These are phyloP conservation scores for Botrytis medusae DNA, from an alignment of 2,329 filamentous ascomycete species.

Conservation along the genomic window DNA sequence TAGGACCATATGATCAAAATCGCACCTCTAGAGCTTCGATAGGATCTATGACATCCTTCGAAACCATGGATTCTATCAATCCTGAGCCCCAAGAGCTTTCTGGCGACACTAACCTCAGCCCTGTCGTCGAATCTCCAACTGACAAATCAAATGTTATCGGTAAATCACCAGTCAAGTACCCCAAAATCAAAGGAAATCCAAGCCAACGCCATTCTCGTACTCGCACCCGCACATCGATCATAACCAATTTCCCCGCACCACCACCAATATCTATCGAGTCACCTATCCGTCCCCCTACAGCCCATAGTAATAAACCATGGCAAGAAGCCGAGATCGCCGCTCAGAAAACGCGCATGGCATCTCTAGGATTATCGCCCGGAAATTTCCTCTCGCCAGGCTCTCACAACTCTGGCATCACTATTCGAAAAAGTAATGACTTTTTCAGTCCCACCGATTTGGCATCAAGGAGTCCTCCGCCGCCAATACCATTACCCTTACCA, in stretches of 20 bases:
- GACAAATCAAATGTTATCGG: constrained; percentile 27
- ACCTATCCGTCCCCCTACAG: neutral
- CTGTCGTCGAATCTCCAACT: constrained; percentile 37
- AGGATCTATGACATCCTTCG: constrained; percentile 29
- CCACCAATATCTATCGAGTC: constrained; percentile 29
- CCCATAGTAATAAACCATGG: constrained; percentile 28
- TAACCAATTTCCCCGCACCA: constrained; percentile 26
- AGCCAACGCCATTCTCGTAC: constrained; percentile 14
- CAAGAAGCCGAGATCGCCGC: constrained; percentile 33
- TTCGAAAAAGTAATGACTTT: constrained; percentile 18
- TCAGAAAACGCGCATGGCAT: constrained; percentile 22
- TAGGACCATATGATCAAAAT: constrained; percentile 33
- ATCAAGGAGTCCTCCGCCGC: constrained; percentile 39
- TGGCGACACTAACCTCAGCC: constrained; percentile 32
- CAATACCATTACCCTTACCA: constrained; percentile 46
- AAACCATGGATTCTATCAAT: constrained; percentile 23
- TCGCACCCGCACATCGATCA: constrained; percentile 13
- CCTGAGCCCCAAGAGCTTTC: constrained; percentile 18
- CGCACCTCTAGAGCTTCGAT: constrained; percentile 11
- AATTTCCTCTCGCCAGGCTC: neutral
- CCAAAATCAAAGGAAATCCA: constrained; percentile 30
- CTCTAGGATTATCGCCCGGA: constrained; percentile 17
- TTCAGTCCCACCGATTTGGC: constrained; percentile 24
- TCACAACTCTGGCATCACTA: constrained; percentile 6
- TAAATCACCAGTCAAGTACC: constrained; percentile 33